Conservation (phyloP, 495 filamentous ascomycete species). For the Usnea hakonensis region DNA sequence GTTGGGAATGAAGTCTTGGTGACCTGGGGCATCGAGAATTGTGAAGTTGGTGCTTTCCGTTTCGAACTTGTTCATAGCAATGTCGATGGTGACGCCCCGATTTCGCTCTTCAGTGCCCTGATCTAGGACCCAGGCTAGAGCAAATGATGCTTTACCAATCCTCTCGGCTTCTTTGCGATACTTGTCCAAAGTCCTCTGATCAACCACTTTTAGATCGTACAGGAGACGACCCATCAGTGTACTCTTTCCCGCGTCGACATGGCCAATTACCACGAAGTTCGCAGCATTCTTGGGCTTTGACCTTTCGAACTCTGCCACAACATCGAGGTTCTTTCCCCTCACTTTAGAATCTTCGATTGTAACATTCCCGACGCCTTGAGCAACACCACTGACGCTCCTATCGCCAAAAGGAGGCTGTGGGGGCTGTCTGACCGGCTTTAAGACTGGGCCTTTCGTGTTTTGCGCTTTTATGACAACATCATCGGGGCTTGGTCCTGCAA, state of each 20-base stretch:
- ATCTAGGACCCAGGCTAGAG: constrained; percentile 92
- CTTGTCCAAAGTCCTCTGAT: constrained; percentile 78
- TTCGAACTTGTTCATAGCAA: constrained; percentile 88
- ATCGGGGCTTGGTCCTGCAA: constrained; percentile 89
- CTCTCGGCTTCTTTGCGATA: constrained; percentile 82
- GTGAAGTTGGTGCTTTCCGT: constrained; percentile 81
- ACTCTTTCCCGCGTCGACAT: constrained; percentile 96
- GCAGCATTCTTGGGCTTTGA: constrained; percentile 68
- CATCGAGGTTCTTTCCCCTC: constrained; percentile 81
- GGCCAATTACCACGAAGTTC: constrained; percentile 97
- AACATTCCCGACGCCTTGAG: constrained; percentile 48
- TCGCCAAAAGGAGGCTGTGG: constrained; percentile 37
- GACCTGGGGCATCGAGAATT: constrained; percentile 90
- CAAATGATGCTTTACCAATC: constrained; percentile 92
- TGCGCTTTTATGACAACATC: constrained; percentile 84
- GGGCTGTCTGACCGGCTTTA: constrained; percentile 41
- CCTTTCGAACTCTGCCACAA: constrained; percentile 72
- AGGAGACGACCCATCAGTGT: constrained; percentile 95
- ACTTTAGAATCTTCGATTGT: constrained; percentile 62
- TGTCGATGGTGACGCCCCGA: constrained; percentile 94
- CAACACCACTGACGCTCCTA: constrained; percentile 29
- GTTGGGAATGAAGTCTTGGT: constrained; percentile 93
- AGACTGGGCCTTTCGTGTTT: constrained; percentile 62
- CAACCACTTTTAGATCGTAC: constrained; percentile 77
- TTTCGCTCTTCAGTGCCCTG: constrained; percentile 78